Evolutionary conservation across 2,329 filamentous ascomycete genomes (phyloP).

Genomic region (Neurospora sp.): DNA sequence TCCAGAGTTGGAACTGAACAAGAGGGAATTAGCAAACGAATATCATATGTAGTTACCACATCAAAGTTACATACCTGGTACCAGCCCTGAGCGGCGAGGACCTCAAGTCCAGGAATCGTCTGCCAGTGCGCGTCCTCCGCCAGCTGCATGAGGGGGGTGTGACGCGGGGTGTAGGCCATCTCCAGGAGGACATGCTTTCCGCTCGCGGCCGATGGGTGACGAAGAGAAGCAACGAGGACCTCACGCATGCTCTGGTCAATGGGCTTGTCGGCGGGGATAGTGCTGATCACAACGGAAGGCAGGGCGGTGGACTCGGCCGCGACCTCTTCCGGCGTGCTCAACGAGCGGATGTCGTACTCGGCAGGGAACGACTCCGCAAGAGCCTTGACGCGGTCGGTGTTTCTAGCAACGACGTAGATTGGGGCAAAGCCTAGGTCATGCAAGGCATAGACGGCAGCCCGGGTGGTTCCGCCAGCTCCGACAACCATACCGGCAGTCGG

Average conservation of each 20-base stretch:
- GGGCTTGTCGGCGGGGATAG: constrained; percentile 79
- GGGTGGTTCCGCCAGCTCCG: constrained; percentile 82
- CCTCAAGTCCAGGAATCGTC: constrained; percentile 79
- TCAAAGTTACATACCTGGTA: constrained; percentile 56
- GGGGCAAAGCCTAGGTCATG: constrained; percentile 74
- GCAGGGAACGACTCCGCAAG: constrained; percentile 64
- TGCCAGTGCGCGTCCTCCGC: constrained; percentile 70
- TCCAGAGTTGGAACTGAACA: constrained; percentile 69
- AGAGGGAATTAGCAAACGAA: constrained; percentile 3
- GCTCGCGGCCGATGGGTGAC: constrained; percentile 24
- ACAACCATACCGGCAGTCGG: constrained; percentile 63
- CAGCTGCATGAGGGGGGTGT: constrained; percentile 77
- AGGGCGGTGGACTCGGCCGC: constrained; percentile 37
- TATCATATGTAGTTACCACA: not conserved
- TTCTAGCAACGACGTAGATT: constrained; percentile 79
- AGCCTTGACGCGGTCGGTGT: constrained; percentile 53
- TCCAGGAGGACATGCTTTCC: constrained; percentile 60
- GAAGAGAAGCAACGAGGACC: constrained; percentile 47
- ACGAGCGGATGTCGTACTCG: constrained; percentile 58
- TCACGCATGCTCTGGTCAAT: constrained; percentile 64
- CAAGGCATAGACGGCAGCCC: constrained; percentile 83
- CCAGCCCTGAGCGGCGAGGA: constrained; percentile 78
- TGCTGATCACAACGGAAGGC: constrained; percentile 71
- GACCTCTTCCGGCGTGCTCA: constrained; percentile 43
- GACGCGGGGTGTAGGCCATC: constrained; percentile 89